These are phyloP conservation scores for Globisporangium acanthophoron DNA, from an alignment of 352 stramenopile genomes.

Conservation along the genomic window DNA sequence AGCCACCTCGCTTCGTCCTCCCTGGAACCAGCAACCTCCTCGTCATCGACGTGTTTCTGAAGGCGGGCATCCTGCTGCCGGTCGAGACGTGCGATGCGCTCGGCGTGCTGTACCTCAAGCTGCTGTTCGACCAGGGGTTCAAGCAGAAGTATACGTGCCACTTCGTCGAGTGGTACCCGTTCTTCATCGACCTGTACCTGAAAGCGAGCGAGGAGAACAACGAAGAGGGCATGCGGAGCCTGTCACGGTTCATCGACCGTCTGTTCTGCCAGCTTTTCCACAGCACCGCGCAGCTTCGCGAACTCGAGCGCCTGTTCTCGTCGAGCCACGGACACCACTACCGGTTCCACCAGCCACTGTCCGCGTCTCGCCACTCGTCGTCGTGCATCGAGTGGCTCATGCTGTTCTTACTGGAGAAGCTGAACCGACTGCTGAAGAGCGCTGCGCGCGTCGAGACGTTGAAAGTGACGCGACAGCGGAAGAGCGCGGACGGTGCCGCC, in stretches of 20 bases:
- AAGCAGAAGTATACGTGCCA: slow-evolving; percentile 79
- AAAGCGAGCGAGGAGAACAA: slow-evolving; percentile 62
- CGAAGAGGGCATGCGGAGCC: slow-evolving; percentile 66
- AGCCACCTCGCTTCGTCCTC: too few relatives aligned
- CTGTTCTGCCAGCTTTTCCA: slow-evolving; percentile 86
- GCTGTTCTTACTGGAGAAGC: slow-evolving; percentile 57
- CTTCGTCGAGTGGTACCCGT: slow-evolving; percentile 79
- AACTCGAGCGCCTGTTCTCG: slow-evolving; percentile 49
- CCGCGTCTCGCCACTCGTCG: slow-evolving; percentile 1
- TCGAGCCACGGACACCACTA: neutral
- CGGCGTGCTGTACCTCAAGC: slow-evolving; percentile 76
- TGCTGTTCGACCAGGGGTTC: slow-evolving; percentile 77
- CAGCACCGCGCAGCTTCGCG: slow-evolving; percentile 64
- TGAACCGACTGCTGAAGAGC: slow-evolving; percentile 57
- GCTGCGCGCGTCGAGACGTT: slow-evolving; percentile 57
- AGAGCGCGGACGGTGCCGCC: slow-evolving; percentile 7
- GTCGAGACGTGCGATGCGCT: slow-evolving; percentile 68
- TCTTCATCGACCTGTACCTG: slow-evolving; percentile 71
- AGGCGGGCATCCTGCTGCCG: slow-evolving; percentile 61
- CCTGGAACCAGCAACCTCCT: slow-evolving; percentile 16
- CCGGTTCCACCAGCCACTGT: neutral
- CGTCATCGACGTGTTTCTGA: slow-evolving; percentile 67
- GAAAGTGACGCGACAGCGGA: slow-evolving; percentile 16
- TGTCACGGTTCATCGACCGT: slow-evolving; percentile 78
- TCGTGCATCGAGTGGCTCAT: slow-evolving; percentile 64